Base-by-base conservation (phyloP, 2,329 filamentous ascomycete species). In the Colletotrichum navitas region DNA sequence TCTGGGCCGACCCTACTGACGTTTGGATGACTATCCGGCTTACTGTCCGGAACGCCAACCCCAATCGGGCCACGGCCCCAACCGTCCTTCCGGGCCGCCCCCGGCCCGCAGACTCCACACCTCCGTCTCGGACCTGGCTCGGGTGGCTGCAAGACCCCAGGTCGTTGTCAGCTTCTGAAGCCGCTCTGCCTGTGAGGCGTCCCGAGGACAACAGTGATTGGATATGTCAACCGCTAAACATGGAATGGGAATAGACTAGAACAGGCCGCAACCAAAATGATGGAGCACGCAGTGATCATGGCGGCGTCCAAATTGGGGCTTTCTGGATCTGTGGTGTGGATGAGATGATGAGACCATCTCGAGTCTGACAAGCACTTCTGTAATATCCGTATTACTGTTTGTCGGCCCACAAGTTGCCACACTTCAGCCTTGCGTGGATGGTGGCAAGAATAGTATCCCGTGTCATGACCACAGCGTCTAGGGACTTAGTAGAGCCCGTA, bases 31-130 rank as follows among this genome's bases (percentile, higher is more conserved):
- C 58, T 60, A 21, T 60, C 41, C 8, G 4, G 58, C 58, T 60
- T 60, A 60, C n/a, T 60, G 58, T 60, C 58, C 58, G 24, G 18
- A 24, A n/a, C 58, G 41, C 58, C 32, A 60, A 47, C 6, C 58
- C 58, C 5, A 47, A 60, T 47, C 41, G 11, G 58, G 18, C 14
- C 58, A 60, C 26, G 26, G 39, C 58, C 58, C n/a, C n/a, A 34
- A 34, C 58, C 12, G 39, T 10, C 24, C 39, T 24, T 18, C 41
- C 58, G 58, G 58, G 58, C 58, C 58, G 58, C 58, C n/a, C 14
- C 58, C 39, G 58, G 34, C 8, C 34, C 21, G 58, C 58, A 60
- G 58, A 24, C 18, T 16, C 58, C 58, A 43, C 58, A 47, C 24
- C 58, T 60, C 58, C 39, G 58, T 58, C 11, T 24, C 58, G 8